Evolutionary conservation across 306 rosid species (phyloP).

Genomic region (Lathyrus aphaca): DNA sequence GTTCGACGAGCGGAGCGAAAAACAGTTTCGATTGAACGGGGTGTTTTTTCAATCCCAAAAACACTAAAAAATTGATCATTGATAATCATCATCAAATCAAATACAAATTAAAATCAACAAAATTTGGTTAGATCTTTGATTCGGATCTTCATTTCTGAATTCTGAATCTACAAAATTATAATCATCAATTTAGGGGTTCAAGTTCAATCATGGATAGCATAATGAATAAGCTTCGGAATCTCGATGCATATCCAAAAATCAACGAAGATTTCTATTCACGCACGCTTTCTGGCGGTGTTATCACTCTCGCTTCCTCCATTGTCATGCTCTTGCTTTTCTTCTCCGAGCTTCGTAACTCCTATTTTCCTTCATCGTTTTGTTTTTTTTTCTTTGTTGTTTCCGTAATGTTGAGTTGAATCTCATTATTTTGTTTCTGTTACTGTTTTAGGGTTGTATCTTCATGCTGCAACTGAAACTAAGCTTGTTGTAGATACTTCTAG

Average conservation of each 20-base stretch:
- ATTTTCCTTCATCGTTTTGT: constrained; percentile 4
- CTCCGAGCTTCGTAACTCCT: constrained; percentile 82
- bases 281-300: constrained; percentile 94
- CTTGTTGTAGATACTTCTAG: constrained; percentile 97
- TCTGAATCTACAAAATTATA: constrained; percentile 9
- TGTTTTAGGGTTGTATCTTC: constrained; percentile 78
- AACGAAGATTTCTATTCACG: constrained; percentile 98
- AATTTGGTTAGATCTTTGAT: constrained; percentile 12
- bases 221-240: constrained; percentile 82
- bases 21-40: constrained; percentile 37
- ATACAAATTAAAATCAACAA: not conserved
- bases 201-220: constrained; percentile 60
- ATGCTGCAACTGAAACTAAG: constrained; percentile 80
- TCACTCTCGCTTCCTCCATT: constrained; percentile 83
- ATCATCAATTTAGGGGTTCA: constrained; percentile 22
- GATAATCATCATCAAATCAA: not conserved
- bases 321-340: constrained; percentile 88
- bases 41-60: constrained; percentile 33
- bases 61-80: not conserved
- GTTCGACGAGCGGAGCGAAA: constrained; percentile 13
- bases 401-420: not conserved
- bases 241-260: constrained; percentile 96
- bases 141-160: constrained; percentile 9
- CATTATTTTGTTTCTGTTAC: constrained; percentile 24
- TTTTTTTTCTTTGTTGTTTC: constrained; percentile 13